Evolutionary conservation across 805 yeast species (phyloP).

Genomic region (Candida pini): DNA sequence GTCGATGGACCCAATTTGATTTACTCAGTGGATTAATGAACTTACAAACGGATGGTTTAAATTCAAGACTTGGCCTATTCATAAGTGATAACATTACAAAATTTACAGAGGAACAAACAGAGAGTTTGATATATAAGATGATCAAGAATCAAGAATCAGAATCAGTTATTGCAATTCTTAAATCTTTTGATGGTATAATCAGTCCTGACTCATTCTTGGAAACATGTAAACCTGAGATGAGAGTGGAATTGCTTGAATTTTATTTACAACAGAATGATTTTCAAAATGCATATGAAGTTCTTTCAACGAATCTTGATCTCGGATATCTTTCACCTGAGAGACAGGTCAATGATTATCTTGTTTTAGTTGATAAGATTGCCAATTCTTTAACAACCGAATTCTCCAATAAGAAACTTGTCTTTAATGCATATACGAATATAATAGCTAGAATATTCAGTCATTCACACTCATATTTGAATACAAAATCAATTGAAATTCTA

Average conservation of each 20-base stretch:
- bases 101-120: not conserved
- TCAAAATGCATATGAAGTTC: slow-evolving; percentile 11
- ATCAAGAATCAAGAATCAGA: not conserved
- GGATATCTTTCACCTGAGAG: too few species aligned
- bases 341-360: too few species aligned
- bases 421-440: slow-evolving; percentile 19
- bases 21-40: too few species aligned
- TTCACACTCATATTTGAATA: too few species aligned
- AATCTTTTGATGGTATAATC: slow-evolving; percentile 3
- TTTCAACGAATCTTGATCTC: slow-evolving; percentile 10
- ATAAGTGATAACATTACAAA: not conserved
- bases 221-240: slow-evolving; percentile 6
- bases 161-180: not conserved
- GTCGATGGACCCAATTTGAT: too few species aligned
- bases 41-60: too few species aligned
- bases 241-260: slow-evolving; percentile 9
- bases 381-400: slow-evolving; percentile 9
- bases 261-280: slow-evolving; percentile 13
- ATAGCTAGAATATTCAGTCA: too few species aligned
- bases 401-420: slow-evolving; percentile 16
- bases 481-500: slow-evolving; percentile 5
- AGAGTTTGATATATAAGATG: not conserved
- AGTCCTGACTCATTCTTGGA: too few species aligned
- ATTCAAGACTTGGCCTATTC: too few species aligned
- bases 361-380: slow-evolving; percentile 12